Conservation (phyloP, 1,284 basidiomycete species). For the Athelia sp. region DNA sequence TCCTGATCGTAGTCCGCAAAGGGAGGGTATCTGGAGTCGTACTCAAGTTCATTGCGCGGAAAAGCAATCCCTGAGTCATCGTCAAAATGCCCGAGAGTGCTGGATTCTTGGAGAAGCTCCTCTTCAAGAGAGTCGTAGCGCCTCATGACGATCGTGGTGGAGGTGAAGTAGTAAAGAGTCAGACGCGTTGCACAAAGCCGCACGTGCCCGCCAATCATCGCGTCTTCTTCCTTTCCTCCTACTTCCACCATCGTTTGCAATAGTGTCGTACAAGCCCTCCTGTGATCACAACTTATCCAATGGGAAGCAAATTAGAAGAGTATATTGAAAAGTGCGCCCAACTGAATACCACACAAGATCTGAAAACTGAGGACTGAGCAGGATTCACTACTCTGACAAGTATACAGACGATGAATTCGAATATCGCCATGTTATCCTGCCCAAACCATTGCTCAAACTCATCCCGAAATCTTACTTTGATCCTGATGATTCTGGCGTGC, state of each 20-base stretch:
- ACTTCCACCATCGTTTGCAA: not conserved
- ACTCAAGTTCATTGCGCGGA: not conserved
- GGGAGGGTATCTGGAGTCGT: not conserved
- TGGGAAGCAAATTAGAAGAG: constrained; percentile 51
- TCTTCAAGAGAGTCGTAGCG: too few species aligned
- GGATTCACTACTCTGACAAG: constrained; percentile 81
- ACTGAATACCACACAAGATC: not conserved
- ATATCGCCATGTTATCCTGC: constrained; percentile 91
- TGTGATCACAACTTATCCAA: not conserved
- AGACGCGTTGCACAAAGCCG: not conserved
- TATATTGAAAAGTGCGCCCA: constrained; percentile 59
- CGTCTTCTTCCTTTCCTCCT: not conserved
- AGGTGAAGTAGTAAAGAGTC: not conserved
- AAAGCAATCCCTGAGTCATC: not conserved
- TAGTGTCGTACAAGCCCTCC: not conserved
- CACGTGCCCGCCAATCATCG: not conserved
- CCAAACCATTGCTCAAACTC: constrained; percentile 83
- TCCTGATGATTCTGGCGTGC: constrained; percentile 71
- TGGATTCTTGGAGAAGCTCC: too few species aligned
- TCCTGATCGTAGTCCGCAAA: constrained; percentile 14
- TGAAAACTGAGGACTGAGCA: constrained; percentile 19
- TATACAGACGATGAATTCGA: constrained; percentile 81
- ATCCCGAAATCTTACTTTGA: constrained; percentile 82
- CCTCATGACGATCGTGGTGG: constrained; percentile 9
- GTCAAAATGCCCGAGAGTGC: not conserved